phyloP scores from a whole-genome alignment of 2,329 filamentous ascomycete genomes.

The Sporothrix mexicana region DNA sequence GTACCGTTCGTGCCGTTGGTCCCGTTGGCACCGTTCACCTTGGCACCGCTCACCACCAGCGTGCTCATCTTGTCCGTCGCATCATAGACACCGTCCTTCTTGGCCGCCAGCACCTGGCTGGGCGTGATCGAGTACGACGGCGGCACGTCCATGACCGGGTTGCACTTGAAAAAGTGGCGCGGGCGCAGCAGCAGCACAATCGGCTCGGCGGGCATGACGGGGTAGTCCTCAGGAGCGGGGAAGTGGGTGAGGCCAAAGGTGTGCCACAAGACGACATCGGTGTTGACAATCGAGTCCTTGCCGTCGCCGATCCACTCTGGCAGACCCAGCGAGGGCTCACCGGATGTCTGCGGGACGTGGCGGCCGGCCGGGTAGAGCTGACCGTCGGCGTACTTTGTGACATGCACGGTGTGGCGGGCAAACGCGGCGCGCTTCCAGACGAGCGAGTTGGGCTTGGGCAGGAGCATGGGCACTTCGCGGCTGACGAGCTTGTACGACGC shows the following conservation, averaged over 20 bases:
- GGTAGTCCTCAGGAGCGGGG: constrained; percentile 87
- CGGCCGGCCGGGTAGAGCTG: constrained; percentile 85
- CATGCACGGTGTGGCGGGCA: constrained; percentile 83
- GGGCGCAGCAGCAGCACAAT: constrained; percentile 81
- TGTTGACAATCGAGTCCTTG: constrained; percentile 73
- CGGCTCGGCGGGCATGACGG: constrained; percentile 86
- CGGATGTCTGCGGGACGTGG: constrained; percentile 86
- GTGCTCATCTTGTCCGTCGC: constrained; percentile 56
- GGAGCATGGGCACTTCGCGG: constrained; percentile 76
- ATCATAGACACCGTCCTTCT: constrained; percentile 52
- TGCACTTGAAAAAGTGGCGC: constrained; percentile 80
- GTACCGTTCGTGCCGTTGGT: background rate
- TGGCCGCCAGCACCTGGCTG: constrained; percentile 65
- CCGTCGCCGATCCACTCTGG: constrained; percentile 79
- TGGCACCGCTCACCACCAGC: constrained; percentile 39
- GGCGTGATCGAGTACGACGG: constrained; percentile 76
- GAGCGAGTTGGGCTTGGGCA: constrained; percentile 80
- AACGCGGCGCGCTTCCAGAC: constrained; percentile 93
- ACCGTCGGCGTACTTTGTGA: constrained; percentile 83
- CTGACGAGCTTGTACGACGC: constrained; percentile 89
- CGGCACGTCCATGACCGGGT: constrained; percentile 80
- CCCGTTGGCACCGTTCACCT: background rate
- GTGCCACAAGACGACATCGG: constrained; percentile 90
- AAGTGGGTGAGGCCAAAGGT: constrained; percentile 92
- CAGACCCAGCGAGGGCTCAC: constrained; percentile 74